phyloP scores from a whole-genome alignment of 495 filamentous ascomycete species.

The Neurospora tetraspora region DNA sequence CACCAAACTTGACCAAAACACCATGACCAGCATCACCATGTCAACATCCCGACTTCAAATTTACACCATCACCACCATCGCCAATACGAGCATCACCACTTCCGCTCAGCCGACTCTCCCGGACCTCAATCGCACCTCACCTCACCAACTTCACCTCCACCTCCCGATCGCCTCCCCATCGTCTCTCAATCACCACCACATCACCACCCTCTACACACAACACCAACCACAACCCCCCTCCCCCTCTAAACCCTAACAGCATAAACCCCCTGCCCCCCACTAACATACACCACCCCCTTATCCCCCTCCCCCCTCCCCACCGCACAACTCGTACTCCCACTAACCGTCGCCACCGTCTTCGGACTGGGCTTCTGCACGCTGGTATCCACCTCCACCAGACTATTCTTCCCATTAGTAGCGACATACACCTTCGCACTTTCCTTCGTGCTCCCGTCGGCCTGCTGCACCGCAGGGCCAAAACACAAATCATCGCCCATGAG shows the following conservation, averaged over 20 bases:
- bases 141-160: background rate
- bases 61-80: background rate
- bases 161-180: background rate
- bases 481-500: slow-evolving; percentile 33
- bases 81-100: background rate
- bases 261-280: slow-evolving; percentile 21
- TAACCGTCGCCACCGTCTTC: slow-evolving; percentile 18
- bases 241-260: slow-evolving; percentile 8
- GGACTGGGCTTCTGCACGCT: slow-evolving; percentile 16
- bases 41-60: background rate
- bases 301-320: slow-evolving; percentile 32
- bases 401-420: slow-evolving; percentile 27
- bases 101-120: fast-evolving
- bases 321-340: slow-evolving; percentile 25
- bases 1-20: background rate
- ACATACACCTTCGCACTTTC: slow-evolving; percentile 30
- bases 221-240: background rate
- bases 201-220: background rate
- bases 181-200: background rate
- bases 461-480: slow-evolving; percentile 16
- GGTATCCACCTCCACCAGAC: slow-evolving; percentile 30
- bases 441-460: too few species aligned
- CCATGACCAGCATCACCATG: background rate
- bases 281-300: slow-evolving; percentile 28
- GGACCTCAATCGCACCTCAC: background rate